Base-by-base conservation (phyloP, 1,284 basidiomycete genomes). In the Erythrobasidium hasegawianum region DNA sequence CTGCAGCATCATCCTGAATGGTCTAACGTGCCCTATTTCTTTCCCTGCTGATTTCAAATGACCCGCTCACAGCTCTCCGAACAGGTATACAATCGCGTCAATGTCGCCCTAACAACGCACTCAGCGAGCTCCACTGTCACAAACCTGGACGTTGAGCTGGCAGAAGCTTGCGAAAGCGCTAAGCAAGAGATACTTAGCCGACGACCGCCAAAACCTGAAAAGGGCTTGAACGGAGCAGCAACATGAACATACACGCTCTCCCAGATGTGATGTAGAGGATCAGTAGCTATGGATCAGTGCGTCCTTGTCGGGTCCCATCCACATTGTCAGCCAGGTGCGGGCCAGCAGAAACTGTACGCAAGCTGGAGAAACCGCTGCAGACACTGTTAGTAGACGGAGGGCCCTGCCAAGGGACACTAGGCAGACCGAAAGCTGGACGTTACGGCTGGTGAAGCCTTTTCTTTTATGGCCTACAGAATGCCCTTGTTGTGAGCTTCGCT, bases 31-130 rank as follows among this genome's bases (percentile, higher is more conserved):
- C n/a, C n/a, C n/a, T 43, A 2, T 38, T 8, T 16, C n/a, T 29
- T 16, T 24, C 14, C 7, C 18, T 7, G 3, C 14, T 3, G 26
- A 5, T 20, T 53, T 8, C 50, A 24, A 5, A 20, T 27, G 16
- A n/a, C 3, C 5, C 3, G 50, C 50, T 29, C 8, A 53, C n/a
- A 22, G 7, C 22, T 5, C 5, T 22, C 16, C 5, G 33, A 26
- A 33, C 26, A 65, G 62, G 62, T 65, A 4, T 65, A 65, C 45
- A 65, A 65, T 29, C 56, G 62, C 14, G 62, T 65, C 26, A 57
- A 55, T 11, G 49, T 65, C 2, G n/a, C 54, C 13, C 62, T 65
- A 3, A 65, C 62, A 2, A 65, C 62, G 13, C 62, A 65, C 26
- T 65, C 62, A 7, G 62, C 41, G 18, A 38, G 52, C 29, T 65